Evolutionary conservation across 805 yeast species (phyloP).

Genomic region (Yueomyces sp.): DNA sequence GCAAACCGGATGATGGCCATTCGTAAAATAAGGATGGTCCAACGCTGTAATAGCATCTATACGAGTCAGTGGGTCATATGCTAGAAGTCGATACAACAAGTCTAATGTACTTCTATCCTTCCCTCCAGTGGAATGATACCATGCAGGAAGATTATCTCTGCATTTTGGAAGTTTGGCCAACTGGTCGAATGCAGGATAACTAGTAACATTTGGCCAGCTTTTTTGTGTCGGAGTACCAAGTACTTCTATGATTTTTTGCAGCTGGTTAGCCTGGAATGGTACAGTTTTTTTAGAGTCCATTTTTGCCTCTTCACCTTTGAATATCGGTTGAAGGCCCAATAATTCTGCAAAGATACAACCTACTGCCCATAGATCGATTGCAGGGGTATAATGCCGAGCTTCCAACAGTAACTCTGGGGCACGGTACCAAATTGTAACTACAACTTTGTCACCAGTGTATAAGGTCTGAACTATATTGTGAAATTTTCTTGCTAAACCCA

Average conservation of each 20-base stretch:
- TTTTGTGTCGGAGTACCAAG: conserved; percentile 73
- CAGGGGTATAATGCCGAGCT: conserved; percentile 83
- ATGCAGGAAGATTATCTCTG: conserved; percentile 47
- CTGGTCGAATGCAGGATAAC: conserved; percentile 73
- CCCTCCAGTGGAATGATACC: conserved; percentile 82
- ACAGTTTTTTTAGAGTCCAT: conserved; percentile 87
- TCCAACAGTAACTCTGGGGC: conserved; percentile 90
- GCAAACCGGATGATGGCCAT: conserved; percentile 49
- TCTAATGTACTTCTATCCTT: conserved; percentile 54
- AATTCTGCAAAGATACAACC: conserved; percentile 92
- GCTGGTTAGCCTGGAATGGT: conserved; percentile 88
- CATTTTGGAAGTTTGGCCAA: conserved; percentile 48
- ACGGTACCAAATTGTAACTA: conserved; percentile 93
- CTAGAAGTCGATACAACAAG: conserved; percentile 49
- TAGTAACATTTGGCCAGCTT: conserved; percentile 67
- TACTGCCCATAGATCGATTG: conserved; percentile 89
- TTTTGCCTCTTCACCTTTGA: conserved; percentile 96
- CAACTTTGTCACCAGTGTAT: conserved; percentile 88
- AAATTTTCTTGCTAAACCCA: conserved; percentile 82
- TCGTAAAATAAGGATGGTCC: conserved; percentile 58
- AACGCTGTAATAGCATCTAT: conserved; percentile 69
- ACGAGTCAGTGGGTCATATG: conserved; percentile 72
- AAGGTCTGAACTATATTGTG: conserved; percentile 76
- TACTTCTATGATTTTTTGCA: conserved; percentile 83
- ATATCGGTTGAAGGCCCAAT: conserved; percentile 77